Evolutionary conservation across 2,329 filamentous ascomycete genomes (phyloP).

Genomic region (Fusarium mexicanum): DNA sequence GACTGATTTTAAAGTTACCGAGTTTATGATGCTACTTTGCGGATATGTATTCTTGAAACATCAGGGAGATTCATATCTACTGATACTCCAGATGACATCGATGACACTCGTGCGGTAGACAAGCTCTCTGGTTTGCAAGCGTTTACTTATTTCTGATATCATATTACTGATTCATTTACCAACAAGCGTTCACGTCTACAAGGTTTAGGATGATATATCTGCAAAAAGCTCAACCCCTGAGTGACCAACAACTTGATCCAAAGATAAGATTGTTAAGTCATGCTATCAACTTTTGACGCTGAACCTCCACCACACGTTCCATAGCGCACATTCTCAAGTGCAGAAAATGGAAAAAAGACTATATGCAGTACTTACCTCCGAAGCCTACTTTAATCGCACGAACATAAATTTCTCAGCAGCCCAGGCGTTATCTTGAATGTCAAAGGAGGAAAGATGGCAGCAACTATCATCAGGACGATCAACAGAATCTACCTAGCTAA

Average conservation of each 20-base stretch:
- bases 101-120: neutral
- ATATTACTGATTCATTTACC: neutral
- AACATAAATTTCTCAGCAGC: neutral
- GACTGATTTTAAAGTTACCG: neutral
- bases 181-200: neutral
- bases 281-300: too few species aligned
- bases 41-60: neutral
- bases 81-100: too few species aligned
- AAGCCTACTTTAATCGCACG: neutral
- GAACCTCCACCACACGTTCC: neutral
- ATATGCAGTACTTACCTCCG: neutral
- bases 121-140: neutral
- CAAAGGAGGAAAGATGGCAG: neutral
- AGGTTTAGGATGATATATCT: neutral
- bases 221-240: neutral
- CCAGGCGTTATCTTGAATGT: neutral
- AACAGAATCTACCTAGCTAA: neutral
- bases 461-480: neutral
- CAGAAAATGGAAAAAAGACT: neutral
- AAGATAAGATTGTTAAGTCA: too few species aligned
- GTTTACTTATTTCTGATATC: neutral
- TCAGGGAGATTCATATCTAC: neutral
- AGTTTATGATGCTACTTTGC: neutral
- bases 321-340: neutral
- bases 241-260: neutral